Base-by-base conservation (phyloP, 495 filamentous ascomycete species). In the Opeltia flavorubescens region DNA sequence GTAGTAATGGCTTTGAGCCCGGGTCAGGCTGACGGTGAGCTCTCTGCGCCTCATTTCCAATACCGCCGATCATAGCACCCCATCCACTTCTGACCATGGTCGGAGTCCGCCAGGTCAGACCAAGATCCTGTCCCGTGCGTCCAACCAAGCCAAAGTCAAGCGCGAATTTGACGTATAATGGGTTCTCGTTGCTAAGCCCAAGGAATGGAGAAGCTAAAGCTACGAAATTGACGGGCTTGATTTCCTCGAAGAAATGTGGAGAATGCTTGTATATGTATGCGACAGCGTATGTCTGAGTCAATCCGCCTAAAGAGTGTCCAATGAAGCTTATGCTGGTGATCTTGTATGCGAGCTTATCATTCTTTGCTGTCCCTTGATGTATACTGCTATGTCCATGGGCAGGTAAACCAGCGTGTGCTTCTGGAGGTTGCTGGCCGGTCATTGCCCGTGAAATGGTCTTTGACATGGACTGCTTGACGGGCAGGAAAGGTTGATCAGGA, bases 251-350 rank as follows among this genome's bases (percentile, higher is more conserved):
- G 59, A 98, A 96, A 20, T 77, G 66, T 0, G 91, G 93, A 1
- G 84, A 89, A 56, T 98, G 86, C 56, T 96, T 96, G 50, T 94
- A 83, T 25, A 98, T 95, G 63, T 96, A 98, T 29, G 89, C 91
- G 41, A 98, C 83, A 2, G 91, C 91, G 62, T 98, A 98, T 2
- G 81, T 94, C 62, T 98, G 91, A 29, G 94, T 70, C 30, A 95
- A 65, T 0, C 91, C 91, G 27, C 91, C 91, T 1, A 98, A 74
- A 4, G 89, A 95, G 59, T 98, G 91, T 1, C 77, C 89, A 50
- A 98, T 74, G 58, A 98, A 95, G 55, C 88, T 95, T 57, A 98
- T 96, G 57, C 87, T 94, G 13, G 87, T 91, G 58, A 94, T 84
- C 55, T 78, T 83, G 57, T 93, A 95, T 2, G 79, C 66, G 39